Base-by-base conservation (phyloP, 2,329 filamentous ascomycete species). In the Nemania diffusa region DNA sequence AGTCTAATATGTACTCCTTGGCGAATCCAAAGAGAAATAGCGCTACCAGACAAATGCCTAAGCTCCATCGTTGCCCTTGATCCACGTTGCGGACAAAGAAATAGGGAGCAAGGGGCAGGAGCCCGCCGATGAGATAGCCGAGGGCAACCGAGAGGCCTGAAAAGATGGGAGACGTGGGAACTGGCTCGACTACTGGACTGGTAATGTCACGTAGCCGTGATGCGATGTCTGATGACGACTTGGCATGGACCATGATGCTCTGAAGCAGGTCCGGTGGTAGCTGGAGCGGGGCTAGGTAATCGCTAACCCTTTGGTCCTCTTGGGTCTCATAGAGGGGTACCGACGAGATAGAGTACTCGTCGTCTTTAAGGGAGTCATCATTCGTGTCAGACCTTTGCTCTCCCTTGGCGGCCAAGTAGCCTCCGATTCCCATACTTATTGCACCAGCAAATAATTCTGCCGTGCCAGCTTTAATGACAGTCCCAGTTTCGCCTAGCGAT, bases 381-480 rank as follows among this genome's bases (percentile, higher is more conserved):
- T 48, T 27, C 53, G 62, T 57, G 51, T 61, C 59, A 0, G 50
- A 37, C 13, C 60, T 70, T 53, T 73, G 70, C 74, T 90, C 87
- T 0, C 87, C 88, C 48, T 83, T 81, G 29, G 89, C 90, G 8
- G 90, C 91, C 1, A 94, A 83, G 76, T 91, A 93, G 6, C 89
- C 91, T 26, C 91, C 91, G 5, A 94, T 82, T 1, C 91, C 91
- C 92, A 94, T 94, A 61, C 87, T 91, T 71, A 94, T 92, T 71
- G 90, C 88, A 20, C 92, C 91, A 0, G 90, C 90, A 75, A 92
- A 91, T 56, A 94, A 84, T 81, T 94, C 91, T 4, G 91, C 91
- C 32, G 92, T 82, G 6, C 91, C 91, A 58, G 90, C 91, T 70
- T 91, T 88, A 65, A 95, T 87, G 70, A 91, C 89, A 3, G 91